Base-by-base conservation (phyloP, 257 asterid genomes). In the Fraxinus excelsior region DNA sequence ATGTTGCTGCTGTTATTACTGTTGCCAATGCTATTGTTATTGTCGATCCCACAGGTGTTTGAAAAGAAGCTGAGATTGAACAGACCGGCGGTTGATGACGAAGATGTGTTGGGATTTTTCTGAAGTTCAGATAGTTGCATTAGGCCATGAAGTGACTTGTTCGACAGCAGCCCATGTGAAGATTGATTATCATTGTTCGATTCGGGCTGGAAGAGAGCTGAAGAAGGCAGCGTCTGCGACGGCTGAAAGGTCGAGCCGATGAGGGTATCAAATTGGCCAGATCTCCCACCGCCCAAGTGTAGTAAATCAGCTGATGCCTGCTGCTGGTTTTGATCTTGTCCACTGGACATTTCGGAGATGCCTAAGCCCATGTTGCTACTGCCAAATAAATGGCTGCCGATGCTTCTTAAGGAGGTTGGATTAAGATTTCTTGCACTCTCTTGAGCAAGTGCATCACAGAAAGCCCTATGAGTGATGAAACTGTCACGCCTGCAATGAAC, bases 361-460 rank as follows among this genome's bases (percentile, higher is more conserved):
- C 90, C 91, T 66, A 90, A 25, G 69, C 71, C 65, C 79, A 81
- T 75, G 72, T 69, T 74, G 74, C 18, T 78, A 70, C 38, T 60
- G 7, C 81, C 80, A 67, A 67, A 77, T 14, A 89, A 76, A 74
- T 85, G 89, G 75, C 81, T 80, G 29, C 93, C 90, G 23, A 90
- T 85, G 78, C 84, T 82, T 84, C 74, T 79, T 56, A 92, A 49
- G 1, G 92, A 34, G 5, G 93, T 80, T 49, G 92, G 87, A 19
- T 73, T 80, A 23, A 83, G 72, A 71, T 83, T 88, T 11, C 94
- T 83, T 3, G 94, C 96, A 70, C 86, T 87, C 78, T 93, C 97
- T 32, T 93, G 96, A 16, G 97, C 94, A 0, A 93, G 82, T 6
- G 97, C 97, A 72, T 93, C 97, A 71, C 97, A 93, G 75, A 93